Conservation (phyloP, 805 yeast species). For the Saccharomycopsis babjevae region DNA sequence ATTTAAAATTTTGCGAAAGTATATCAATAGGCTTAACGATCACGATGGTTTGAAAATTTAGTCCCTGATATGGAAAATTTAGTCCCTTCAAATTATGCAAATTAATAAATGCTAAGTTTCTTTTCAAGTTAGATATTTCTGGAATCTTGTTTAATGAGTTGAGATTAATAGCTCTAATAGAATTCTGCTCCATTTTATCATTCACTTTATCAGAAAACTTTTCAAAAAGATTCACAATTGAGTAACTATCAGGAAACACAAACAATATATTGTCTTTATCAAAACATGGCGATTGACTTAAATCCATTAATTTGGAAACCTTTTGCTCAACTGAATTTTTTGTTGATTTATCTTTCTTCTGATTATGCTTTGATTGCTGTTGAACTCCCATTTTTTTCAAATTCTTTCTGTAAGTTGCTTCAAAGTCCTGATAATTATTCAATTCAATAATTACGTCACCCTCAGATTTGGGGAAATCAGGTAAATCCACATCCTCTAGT, state of each 20-base stretch:
- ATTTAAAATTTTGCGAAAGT: not conserved
- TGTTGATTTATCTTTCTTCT: not conserved
- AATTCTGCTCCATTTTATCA: not conserved
- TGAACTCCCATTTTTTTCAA: not conserved
- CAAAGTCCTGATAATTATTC: not conserved
- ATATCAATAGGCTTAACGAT: not conserved
- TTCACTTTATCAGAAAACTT: not conserved
- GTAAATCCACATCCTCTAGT: not conserved
- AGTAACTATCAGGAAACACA: not conserved
- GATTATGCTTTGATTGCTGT: not conserved
- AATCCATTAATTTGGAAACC: not conserved
- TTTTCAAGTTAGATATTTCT: not conserved
- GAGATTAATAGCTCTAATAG: not conserved
- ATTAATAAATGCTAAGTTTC: not conserved
- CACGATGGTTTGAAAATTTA: not conserved
- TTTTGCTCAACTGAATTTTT: not conserved
- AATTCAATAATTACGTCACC: not conserved
- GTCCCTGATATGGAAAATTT: not conserved
- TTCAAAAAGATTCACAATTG: not conserved
- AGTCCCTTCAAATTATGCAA: not conserved
- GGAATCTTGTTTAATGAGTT: not conserved
- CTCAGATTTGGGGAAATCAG: not conserved
- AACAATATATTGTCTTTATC: not conserved
- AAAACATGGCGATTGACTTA: not conserved
- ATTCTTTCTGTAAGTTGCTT: not conserved